Percentiles rank a stretch among this genome's conserved stretches.
Conservation (phyloP, 371 early-diverging fungal species). For the Mortierella sp. region DNA sequence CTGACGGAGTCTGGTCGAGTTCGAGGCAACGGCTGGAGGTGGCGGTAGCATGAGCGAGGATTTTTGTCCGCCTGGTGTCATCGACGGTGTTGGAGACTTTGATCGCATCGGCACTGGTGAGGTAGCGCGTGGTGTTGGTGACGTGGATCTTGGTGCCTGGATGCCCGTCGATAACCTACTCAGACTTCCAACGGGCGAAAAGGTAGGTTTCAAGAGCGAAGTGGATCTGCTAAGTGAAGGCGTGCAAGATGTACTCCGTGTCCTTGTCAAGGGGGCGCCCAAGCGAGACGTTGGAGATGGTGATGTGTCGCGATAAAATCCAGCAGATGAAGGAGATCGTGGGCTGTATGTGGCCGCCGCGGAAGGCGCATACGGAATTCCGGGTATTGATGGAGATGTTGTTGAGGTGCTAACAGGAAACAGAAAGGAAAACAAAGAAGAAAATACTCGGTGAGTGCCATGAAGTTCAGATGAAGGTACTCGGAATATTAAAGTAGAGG, state of each 20-base stretch:
- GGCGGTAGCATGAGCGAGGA: constrained; percentile 21
- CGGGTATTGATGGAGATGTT: constrained; percentile 51
- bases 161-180: constrained; percentile 33
- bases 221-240: constrained; percentile 22
- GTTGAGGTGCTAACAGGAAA: constrained; percentile 28
- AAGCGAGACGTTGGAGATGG: constrained; percentile 13
- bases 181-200: constrained; percentile 37
- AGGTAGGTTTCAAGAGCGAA: constrained; percentile 21
- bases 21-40: constrained; percentile 20
- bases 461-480: neutral
- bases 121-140: constrained; percentile 6
- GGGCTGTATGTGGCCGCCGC: constrained; percentile 33
- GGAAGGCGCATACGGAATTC: constrained; percentile 37
- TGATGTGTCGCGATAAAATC: constrained; percentile 17
- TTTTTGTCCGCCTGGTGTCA: constrained; percentile 5
- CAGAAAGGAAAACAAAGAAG: neutral
- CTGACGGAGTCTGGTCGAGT: constrained; percentile 13
- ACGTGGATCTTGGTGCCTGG: constrained; percentile 1
- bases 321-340: constrained; percentile 23
- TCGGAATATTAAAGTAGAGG: neutral
- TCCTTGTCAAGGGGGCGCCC: constrained; percentile 9
- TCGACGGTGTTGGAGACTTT: neutral
- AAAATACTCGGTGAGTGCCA: neutral
- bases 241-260: constrained; percentile 29
- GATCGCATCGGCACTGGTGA: too few relatives aligned